Evolutionary conservation across 2,329 filamentous ascomycete species (phyloP).

Genomic region (Aspergillus sp.): DNA sequence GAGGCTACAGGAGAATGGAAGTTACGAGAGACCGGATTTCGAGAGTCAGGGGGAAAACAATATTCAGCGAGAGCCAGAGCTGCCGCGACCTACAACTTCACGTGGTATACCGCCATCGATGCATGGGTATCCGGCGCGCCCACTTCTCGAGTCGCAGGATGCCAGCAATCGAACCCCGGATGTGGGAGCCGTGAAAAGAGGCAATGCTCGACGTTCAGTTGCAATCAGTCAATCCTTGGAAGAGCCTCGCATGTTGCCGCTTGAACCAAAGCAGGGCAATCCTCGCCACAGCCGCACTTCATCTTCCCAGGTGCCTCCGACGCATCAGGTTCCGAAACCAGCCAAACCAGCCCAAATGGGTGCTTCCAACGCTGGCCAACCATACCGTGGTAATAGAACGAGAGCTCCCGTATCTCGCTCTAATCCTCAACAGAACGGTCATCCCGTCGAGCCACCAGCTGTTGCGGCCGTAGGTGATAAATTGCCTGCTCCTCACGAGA

Average conservation of each 20-base stretch:
- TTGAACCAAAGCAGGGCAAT: conserved; percentile 7
- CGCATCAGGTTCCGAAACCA: neutral
- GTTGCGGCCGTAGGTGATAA: neutral
- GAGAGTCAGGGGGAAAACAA: conserved; percentile 11
- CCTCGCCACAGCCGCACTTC: conserved; percentile 1
- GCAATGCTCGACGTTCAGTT: conserved; percentile 26
- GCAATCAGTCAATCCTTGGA: conserved; percentile 21
- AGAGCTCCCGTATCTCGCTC: neutral
- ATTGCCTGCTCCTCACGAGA: conserved; percentile 7
- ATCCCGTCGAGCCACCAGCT: neutral
- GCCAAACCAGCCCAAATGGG: neutral
- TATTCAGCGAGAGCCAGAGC: conserved; percentile 2
- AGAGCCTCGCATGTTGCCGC: conserved; percentile 5
- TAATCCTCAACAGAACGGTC: neutral
- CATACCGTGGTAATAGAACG: neutral
- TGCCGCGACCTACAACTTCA: conserved; percentile 4
- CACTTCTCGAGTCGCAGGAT: conserved; percentile 23
- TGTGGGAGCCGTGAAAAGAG: conserved; percentile 14
- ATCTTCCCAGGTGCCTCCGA: neutral
- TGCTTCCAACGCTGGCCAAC: neutral
- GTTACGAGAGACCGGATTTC: neutral
- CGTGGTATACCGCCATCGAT: conserved; percentile 19
- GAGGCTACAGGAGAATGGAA: conserved; percentile 17
- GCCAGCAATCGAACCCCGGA: conserved; percentile 8
- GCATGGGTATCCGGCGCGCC: conserved; percentile 21